A percentile compares a stretch with the other conserved stretches of the same genome.
These are phyloP conservation scores for Evernia prunastri DNA, from an alignment of 495 filamentous ascomycete species.

Conservation along the genomic window DNA sequence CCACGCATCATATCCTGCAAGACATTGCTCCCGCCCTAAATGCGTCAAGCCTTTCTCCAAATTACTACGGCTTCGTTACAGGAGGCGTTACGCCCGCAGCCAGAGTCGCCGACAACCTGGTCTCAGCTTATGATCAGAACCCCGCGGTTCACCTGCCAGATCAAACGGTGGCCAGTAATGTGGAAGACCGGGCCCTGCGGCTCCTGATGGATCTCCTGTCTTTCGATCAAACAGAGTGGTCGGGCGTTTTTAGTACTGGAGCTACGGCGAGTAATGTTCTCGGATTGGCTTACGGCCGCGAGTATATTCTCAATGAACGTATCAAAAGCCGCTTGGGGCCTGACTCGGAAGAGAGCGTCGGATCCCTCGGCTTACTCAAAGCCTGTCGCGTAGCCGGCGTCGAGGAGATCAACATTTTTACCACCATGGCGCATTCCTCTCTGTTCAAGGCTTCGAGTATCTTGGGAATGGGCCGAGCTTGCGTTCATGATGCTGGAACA, in stretches of 20 bases:
- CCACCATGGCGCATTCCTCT: constrained; percentile 76
- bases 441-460: constrained; percentile 75
- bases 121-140: constrained; percentile 73
- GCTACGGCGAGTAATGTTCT: constrained; percentile 82
- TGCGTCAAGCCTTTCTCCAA: constrained; percentile 50
- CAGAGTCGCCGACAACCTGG: constrained; percentile 74
- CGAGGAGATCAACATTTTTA: constrained; percentile 65
- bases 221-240: constrained; percentile 47
- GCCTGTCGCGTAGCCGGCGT: constrained; percentile 59
- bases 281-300: constrained; percentile 70
- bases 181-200: constrained; percentile 64
- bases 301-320: constrained; percentile 51
- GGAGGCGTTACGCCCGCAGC: constrained; percentile 78
- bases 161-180: constrained; percentile 64
- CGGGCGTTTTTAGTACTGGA: constrained; percentile 76
- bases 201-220: constrained; percentile 63
- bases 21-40: constrained; percentile 64
- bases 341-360: constrained; percentile 43
- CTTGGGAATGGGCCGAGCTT: constrained; percentile 67
- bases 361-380: constrained; percentile 59
- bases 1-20: constrained; percentile 46
- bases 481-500: constrained; percentile 54
- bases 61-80: constrained; percentile 86
- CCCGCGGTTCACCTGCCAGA: constrained; percentile 75
- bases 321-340: constrained; percentile 19